Base-by-base conservation (phyloP, 1,284 basidiomycete species). In the Flammula alnicola region DNA sequence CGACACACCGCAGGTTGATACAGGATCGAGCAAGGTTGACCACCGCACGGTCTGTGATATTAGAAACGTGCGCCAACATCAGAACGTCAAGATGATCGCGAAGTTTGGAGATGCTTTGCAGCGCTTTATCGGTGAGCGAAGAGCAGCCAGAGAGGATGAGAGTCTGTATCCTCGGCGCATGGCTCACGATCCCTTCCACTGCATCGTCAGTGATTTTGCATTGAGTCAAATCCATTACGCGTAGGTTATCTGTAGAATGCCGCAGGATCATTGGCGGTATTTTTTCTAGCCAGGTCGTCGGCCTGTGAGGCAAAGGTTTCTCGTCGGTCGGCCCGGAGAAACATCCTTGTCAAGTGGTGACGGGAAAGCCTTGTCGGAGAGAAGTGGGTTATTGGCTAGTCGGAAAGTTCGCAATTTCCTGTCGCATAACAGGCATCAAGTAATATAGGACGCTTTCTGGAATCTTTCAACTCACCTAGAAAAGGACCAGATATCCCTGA, bases 311-410 rank as follows among this genome's bases (percentile, higher is more conserved):
- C 27, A 79, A 63, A 9, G 80, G 79, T 60, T 82, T 81, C 47
- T 78, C 77, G 36, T 68, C 63, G 8, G 57, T 51, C 22, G 59
- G 57, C 53, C 60, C 27, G 52, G 31, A 23, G 63, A 58, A 51
- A 54, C 55, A 14, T 57, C 41, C 26, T 51, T 45, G 39, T 37
- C 38, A 54, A 72, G 52, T 36, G 68, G 64, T 37, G 79, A 78
- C 4, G 95, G 95, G 66, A 97, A 93, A 0, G 85, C 91, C 51
- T 81, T 81, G 66, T 93, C 88, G 17, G 84, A 87, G 49, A 97
- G 68, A 16, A 81, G 75, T 19, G 77, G 69, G 69, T 91, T 93
- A 16, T 83, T 79, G 30, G 84, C 83, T 32, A 97, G 72, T 53
- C 83, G 80, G 29, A 97, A 71, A 56, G 88, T 87, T 11, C 91